A percentile compares a stretch with the other conserved stretches of the same genome.
These are phyloP conservation scores for Fusarium albidum DNA, from an alignment of 2,329 filamentous ascomycete genomes.

Conservation along the genomic window DNA sequence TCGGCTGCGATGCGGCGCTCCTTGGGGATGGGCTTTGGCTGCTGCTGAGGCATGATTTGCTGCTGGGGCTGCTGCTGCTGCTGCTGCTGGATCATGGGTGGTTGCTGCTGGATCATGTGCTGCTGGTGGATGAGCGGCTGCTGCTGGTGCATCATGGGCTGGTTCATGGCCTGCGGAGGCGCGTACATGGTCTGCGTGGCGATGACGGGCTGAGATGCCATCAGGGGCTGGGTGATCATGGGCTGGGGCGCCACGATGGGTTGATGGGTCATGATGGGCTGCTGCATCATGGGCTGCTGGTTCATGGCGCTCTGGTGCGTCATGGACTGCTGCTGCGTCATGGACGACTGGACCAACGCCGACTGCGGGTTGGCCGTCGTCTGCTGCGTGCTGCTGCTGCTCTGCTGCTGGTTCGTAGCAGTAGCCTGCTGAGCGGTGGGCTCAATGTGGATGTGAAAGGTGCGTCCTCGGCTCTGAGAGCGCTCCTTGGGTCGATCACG, in stretches of 20 bases:
- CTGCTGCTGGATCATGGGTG: conserved; percentile 21
- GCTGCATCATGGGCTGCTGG: conserved; percentile 21
- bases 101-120: conserved; percentile 27
- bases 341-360: conserved; percentile 22
- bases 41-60: conserved; percentile 3
- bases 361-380: conserved; percentile 12
- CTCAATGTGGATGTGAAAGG: conserved; percentile 41
- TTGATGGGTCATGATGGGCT: conserved; percentile 21
- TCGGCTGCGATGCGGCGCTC: conserved; percentile 23
- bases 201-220: conserved; percentile 17
- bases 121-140: neutral
- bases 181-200: conserved; percentile 13
- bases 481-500: conserved; percentile 26
- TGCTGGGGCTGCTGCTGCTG: conserved; percentile 16
- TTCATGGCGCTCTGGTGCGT: conserved; percentile 17
- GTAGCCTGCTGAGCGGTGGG: conserved; percentile 27
- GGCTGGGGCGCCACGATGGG: conserved; percentile 30
- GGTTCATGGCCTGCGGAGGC: neutral
- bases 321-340: conserved; percentile 19
- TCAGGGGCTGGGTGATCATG: conserved; percentile 28
- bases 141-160: conserved; percentile 9
- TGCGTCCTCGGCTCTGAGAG: conserved; percentile 39
- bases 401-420: conserved; percentile 16
- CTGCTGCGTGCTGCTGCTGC: conserved; percentile 15
- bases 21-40: conserved; percentile 24